These are phyloP conservation scores for Helotiales sp. DNA, from an alignment of 2,329 filamentous ascomycete species.

Conservation along the genomic window DNA sequence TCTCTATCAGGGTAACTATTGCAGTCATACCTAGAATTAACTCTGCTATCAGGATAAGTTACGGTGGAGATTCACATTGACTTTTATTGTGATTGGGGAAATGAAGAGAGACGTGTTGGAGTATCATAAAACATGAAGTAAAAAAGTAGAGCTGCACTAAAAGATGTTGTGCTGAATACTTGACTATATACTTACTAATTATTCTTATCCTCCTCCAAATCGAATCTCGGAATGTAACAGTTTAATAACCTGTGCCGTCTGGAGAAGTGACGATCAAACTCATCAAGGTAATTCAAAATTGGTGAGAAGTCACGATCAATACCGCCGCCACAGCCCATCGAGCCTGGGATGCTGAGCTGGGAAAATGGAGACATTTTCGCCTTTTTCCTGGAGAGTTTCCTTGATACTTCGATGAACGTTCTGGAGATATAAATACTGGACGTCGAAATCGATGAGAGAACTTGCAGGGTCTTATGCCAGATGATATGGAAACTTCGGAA, in stretches of 20 bases:
- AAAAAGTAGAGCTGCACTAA: too few species aligned
- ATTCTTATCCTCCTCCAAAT: slow-evolving; percentile 20
- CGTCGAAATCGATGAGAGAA: background rate
- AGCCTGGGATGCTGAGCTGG: background rate
- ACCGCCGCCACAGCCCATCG: slow-evolving; percentile 1
- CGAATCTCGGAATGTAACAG: slow-evolving; percentile 23
- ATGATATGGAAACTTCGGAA: background rate
- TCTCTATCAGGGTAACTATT: too few species aligned
- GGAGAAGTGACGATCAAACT: slow-evolving; percentile 21
- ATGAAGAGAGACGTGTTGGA: too few species aligned
- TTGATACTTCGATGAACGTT: too few species aligned
- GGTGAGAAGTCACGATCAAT: slow-evolving; percentile 19
- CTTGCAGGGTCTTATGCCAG: background rate
- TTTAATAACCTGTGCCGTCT: slow-evolving; percentile 15
- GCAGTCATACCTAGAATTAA: too few species aligned
- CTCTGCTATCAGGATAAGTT: too few species aligned
- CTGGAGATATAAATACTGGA: too few species aligned
- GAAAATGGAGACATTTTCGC: slow-evolving; percentile 11
- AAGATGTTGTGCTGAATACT: too few species aligned
- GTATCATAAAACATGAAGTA: slow-evolving; percentile 20
- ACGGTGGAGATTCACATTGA: too few species aligned
- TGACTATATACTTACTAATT: slow-evolving; percentile 12
- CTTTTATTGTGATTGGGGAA: too few species aligned
- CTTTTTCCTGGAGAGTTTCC: too few species aligned
- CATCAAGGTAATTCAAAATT: slow-evolving; percentile 18